Conservation (phyloP, 2,329 filamentous ascomycete genomes). For the Falciphora oryzae region DNA sequence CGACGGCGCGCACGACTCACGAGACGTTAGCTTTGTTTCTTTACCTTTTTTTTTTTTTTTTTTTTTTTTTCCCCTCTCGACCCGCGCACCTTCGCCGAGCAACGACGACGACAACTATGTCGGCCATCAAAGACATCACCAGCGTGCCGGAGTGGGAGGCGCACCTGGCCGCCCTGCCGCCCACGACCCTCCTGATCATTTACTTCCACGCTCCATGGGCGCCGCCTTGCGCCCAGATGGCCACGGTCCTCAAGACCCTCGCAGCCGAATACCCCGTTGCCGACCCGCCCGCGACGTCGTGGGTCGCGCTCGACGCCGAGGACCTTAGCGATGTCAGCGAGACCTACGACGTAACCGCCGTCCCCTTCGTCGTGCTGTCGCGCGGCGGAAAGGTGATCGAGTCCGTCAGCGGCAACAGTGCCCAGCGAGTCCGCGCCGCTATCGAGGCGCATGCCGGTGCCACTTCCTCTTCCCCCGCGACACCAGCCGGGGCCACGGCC, state of each 20-base stretch:
- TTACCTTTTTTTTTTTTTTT: background rate
- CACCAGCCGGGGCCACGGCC: conserved; percentile 28
- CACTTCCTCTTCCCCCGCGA: conserved; percentile 19
- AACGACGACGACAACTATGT: conserved; percentile 47
- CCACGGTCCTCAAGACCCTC: conserved; percentile 75
- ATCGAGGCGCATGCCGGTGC: conserved; percentile 69
- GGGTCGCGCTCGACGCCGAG: conserved; percentile 91
- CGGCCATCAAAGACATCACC: conserved; percentile 70
- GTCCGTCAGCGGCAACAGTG: conserved; percentile 84
- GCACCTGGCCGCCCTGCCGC: conserved; percentile 58
- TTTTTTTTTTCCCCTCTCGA: background rate
- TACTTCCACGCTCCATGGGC: conserved; percentile 98
- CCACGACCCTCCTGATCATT: conserved; percentile 70
- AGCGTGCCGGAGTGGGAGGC: conserved; percentile 67
- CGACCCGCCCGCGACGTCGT: conserved; percentile 63
- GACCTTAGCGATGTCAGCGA: conserved; percentile 89
- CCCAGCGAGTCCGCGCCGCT: conserved; percentile 73
- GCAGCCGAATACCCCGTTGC: conserved; percentile 76
- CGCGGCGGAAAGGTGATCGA: conserved; percentile 71
- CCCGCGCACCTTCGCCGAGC: background rate
- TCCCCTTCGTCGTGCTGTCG: conserved; percentile 84
- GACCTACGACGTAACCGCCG: conserved; percentile 87
- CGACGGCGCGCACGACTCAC: conserved; percentile 2
- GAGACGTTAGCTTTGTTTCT: background rate
- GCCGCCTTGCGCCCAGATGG: conserved; percentile 92